A percentile compares a stretch with the other conserved stretches of the same genome.
phyloP scores from a whole-genome alignment of 2,329 filamentous ascomycete genomes.

The Cephalotrichum gorgonifer region DNA sequence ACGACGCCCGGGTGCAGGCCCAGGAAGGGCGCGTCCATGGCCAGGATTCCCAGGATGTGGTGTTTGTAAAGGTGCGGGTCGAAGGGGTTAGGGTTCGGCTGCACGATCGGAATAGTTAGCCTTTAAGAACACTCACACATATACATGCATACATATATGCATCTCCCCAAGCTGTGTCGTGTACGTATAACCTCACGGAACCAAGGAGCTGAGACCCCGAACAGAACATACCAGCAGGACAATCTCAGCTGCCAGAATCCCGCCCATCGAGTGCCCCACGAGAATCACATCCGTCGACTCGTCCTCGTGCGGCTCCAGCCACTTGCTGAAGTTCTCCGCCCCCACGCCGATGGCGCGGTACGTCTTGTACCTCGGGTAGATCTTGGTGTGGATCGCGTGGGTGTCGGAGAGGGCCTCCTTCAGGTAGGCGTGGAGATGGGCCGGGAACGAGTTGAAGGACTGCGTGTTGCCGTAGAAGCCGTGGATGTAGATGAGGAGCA shows the following conservation, averaged over 20 bases:
- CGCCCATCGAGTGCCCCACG: conserved; percentile 84
- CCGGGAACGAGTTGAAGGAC: conserved; percentile 80
- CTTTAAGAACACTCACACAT: not conserved
- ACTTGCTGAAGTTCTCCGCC: conserved; percentile 71
- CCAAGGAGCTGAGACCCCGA: not conserved
- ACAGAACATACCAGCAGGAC: conserved; percentile 44
- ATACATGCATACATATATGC: not conserved
- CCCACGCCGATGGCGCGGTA: conserved; percentile 63
- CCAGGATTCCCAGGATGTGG: conserved; percentile 68
- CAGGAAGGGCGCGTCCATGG: conserved; percentile 77
- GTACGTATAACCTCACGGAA: not conserved
- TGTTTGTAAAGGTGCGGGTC: conserved; percentile 47
- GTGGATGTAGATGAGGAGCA: conserved; percentile 78
- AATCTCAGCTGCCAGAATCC: conserved; percentile 71
- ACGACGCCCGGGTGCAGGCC: conserved; percentile 85
- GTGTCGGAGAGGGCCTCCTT: conserved; percentile 56
- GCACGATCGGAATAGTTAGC: not conserved
- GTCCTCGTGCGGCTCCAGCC: conserved; percentile 70
- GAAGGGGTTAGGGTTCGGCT: conserved; percentile 24
- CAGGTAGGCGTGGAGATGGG: conserved; percentile 71
- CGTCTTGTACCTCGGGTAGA: conserved; percentile 72
- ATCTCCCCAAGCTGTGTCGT: not conserved
- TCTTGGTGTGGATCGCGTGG: conserved; percentile 77
- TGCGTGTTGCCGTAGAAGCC: conserved; percentile 85
- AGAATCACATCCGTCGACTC: conserved; percentile 68